Evolutionary conservation across 345 rosid species (phyloP).

Genomic region (Eucalyptus viminalis): DNA sequence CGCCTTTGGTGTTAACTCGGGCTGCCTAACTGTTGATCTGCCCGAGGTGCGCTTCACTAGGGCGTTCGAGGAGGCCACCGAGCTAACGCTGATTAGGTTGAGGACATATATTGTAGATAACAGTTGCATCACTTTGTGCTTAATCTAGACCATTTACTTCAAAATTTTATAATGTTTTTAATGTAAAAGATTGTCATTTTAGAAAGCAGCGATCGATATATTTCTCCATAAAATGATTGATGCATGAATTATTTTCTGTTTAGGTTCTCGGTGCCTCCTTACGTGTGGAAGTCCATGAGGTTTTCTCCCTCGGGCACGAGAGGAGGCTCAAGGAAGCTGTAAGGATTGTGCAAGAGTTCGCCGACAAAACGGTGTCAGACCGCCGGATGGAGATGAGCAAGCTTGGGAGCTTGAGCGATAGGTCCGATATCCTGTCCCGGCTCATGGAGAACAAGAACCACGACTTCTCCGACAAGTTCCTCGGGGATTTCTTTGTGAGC

Average conservation of each 20-base stretch:
- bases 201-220: not conserved
- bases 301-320: slow-evolving; percentile 45
- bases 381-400: slow-evolving; percentile 5
- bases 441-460: slow-evolving; percentile 26
- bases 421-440: slow-evolving; percentile 52
- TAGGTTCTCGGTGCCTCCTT: slow-evolving; percentile 57
- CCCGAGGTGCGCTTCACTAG: slow-evolving; percentile 60
- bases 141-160: not conserved
- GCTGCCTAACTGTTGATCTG: slow-evolving; percentile 41
- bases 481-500: slow-evolving; percentile 52
- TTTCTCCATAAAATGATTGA: not conserved
- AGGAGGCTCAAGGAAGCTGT: slow-evolving; percentile 39
- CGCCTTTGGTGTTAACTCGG: slow-evolving; percentile 66
- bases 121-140: not conserved
- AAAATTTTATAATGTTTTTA: too few species aligned
- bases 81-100: slow-evolving; percentile 41
- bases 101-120: not conserved
- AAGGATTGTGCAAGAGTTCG: slow-evolving; percentile 47
- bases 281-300: slow-evolving; percentile 65
- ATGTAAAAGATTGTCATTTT: not conserved
- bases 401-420: slow-evolving; percentile 11
- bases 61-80: slow-evolving; percentile 79
- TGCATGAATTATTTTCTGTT: not conserved
- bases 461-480: slow-evolving; percentile 21
- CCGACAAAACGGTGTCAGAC: slow-evolving; percentile 26